phyloP scores from a whole-genome alignment of 148 eudicot species.

The Persicaria maculosa region DNA sequence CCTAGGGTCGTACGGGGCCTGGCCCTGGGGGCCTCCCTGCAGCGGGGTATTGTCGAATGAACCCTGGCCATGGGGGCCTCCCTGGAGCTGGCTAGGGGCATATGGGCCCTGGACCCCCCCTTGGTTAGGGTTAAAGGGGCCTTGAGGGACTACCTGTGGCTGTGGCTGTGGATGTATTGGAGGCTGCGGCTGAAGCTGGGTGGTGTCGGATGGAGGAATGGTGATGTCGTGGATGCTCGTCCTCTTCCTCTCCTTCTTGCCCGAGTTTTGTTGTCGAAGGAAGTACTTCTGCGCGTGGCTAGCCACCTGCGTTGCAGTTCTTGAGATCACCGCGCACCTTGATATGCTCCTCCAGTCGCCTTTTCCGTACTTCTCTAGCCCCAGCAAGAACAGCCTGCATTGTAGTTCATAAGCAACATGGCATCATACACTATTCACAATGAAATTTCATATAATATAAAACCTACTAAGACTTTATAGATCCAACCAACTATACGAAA shows the following conservation, averaged over 20 bases:
- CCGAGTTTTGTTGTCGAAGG: not conserved
- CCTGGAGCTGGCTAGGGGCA: not conserved
- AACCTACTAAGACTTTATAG: no score
- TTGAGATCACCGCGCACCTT: conserved; percentile 9
- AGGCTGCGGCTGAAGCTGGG: not conserved
- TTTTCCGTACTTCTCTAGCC: conserved; percentile 8
- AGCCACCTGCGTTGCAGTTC: conserved; percentile 7
- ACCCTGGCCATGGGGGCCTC: not conserved
- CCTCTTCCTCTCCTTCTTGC: conserved; percentile 9
- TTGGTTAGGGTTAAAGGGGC: not conserved
- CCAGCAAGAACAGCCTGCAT: conserved; percentile 11
- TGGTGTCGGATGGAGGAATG: not conserved
- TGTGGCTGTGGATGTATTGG: not conserved
- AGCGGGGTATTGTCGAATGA: not conserved
- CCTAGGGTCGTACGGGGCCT: no score
- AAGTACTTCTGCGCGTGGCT: conserved; percentile 14
- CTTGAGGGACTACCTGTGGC: not conserved
- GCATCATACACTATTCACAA: no score
- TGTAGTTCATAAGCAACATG: not conserved
- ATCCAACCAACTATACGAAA: no score
- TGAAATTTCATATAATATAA: no score
- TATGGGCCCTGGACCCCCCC: not conserved
- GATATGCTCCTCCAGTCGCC: conserved; percentile 16
- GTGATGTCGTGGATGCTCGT: conserved; percentile 13
- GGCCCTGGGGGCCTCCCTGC: not conserved